phyloP scores from a whole-genome alignment of 1,284 basidiomycete species.

The Trichosporon asahii region DNA sequence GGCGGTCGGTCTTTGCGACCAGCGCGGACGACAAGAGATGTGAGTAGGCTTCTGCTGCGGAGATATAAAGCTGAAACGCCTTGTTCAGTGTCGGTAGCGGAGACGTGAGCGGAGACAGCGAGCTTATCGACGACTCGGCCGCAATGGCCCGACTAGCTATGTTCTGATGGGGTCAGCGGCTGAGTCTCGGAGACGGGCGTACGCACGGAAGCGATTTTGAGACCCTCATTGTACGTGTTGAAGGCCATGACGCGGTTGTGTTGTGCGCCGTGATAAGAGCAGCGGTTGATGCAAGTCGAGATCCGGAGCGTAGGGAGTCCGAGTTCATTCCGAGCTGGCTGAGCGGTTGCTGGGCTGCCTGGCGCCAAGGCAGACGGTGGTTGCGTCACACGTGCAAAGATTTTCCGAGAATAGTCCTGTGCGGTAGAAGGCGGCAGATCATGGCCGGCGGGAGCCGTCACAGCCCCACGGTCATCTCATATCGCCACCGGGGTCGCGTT shows the following conservation, averaged over 20 bases:
- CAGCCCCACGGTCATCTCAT: neutral
- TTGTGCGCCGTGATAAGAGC: neutral
- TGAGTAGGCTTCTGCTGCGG: constrained; percentile 47
- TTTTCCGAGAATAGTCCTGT: neutral
- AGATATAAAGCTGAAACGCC: constrained; percentile 47
- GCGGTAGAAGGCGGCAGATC: constrained; percentile 1
- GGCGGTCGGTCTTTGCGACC: constrained; percentile 32
- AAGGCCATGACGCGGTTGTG: constrained; percentile 33
- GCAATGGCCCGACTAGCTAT: constrained; percentile 39
- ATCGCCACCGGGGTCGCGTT: neutral
- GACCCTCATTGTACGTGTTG: constrained; percentile 41
- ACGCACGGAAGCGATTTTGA: constrained; percentile 42
- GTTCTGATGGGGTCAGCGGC: constrained; percentile 28
- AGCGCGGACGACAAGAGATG: constrained; percentile 40
- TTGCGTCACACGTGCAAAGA: neutral
- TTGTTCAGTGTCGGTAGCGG: constrained; percentile 42
- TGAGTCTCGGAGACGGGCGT: neutral
- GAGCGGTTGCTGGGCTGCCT: neutral
- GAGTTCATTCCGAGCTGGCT: neutral
- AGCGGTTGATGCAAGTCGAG: neutral
- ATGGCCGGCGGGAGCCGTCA: neutral
- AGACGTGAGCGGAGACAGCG: constrained; percentile 35
- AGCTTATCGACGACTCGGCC: constrained; percentile 40
- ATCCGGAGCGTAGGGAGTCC: neutral
- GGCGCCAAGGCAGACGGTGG: neutral